A percentile compares a stretch with the other conserved stretches of the same genome.
Conservation (phyloP, 805 yeast genomes). For the Candida pini region DNA sequence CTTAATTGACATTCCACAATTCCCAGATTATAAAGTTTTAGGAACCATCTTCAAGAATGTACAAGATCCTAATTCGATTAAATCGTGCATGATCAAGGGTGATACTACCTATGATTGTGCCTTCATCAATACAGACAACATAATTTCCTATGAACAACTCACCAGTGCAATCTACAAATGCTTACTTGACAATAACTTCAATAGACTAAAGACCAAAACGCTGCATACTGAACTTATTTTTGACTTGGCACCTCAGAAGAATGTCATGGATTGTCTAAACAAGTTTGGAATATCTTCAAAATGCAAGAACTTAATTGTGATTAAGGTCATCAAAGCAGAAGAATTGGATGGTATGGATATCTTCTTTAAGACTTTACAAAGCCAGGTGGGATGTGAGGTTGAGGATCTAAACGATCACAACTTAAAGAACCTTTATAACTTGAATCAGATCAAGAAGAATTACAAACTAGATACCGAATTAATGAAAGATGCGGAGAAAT, state of each 20-base stretch:
- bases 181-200: constrained; percentile 42
- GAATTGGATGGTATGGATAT: constrained; percentile 12
- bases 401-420: constrained; percentile 29
- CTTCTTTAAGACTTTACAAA: constrained; percentile 12
- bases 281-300: constrained; percentile 62
- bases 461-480: constrained; percentile 20
- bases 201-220: constrained; percentile 53
- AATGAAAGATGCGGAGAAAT: constrained; percentile 11
- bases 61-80: constrained; percentile 37
- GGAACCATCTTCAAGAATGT: constrained; percentile 41
- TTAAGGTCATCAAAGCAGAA: constrained; percentile 37
- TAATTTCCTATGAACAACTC: constrained; percentile 59
- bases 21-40: constrained; percentile 14
- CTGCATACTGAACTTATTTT: constrained; percentile 69
- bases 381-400: constrained; percentile 30
- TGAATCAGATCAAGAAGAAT: constrained; percentile 20
- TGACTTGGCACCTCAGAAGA: constrained; percentile 63
- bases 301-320: constrained; percentile 39
- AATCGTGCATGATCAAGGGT: constrained; percentile 37
- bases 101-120: constrained; percentile 52
- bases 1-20: too few relatives aligned
- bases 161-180: constrained; percentile 57
- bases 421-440: constrained; percentile 27
- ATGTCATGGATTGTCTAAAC: constrained; percentile 65
- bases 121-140: constrained; percentile 53